Conservation (phyloP, 139 green algal genomes). For the Chlorokybus atmophyticus region DNA sequence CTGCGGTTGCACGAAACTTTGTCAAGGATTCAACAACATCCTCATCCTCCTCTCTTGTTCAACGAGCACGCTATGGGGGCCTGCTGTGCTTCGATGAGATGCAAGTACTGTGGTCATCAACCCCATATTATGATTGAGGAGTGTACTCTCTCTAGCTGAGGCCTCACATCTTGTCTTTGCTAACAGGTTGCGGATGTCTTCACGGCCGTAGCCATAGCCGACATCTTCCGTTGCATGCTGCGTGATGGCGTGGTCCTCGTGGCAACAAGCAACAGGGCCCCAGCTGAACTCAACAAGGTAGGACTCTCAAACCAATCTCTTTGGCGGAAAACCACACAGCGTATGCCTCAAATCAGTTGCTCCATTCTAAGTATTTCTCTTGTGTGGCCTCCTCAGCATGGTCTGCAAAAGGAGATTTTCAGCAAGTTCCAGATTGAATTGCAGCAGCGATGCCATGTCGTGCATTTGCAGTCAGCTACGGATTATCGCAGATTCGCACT, state of each 20-base stretch:
- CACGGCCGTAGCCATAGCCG: slow-evolving; percentile 11
- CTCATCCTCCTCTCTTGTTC: not conserved
- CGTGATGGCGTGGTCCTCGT: slow-evolving; percentile 7
- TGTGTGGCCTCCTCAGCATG: slow-evolving; percentile 7
- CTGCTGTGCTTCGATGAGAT: slow-evolving; percentile 23
- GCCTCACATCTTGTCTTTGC: not conserved
- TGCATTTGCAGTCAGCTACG: too few species aligned
- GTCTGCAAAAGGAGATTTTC: slow-evolving; percentile 15
- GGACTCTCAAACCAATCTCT: not conserved
- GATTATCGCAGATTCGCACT: too few species aligned
- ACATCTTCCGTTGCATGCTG: slow-evolving; percentile 11
- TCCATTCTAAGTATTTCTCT: not conserved
- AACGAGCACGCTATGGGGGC: not conserved
- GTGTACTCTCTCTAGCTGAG: not conserved
- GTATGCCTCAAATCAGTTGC: not conserved
- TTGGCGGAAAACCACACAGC: not conserved
- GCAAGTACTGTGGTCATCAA: too few species aligned
- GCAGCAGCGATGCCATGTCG: slow-evolving; percentile 16
- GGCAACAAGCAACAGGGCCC: slow-evolving; percentile 14
- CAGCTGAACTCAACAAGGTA: slow-evolving; percentile 23
- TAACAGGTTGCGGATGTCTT: slow-evolving; percentile 21
- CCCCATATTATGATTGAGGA: not conserved
- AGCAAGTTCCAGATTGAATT: slow-evolving; percentile 4
- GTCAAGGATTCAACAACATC: slow-evolving; percentile 1
- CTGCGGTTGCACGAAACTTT: not conserved